These are phyloP conservation scores for Pseudogymnoascus sp. DNA, from an alignment of 2,329 filamentous ascomycete genomes.

Conservation along the genomic window DNA sequence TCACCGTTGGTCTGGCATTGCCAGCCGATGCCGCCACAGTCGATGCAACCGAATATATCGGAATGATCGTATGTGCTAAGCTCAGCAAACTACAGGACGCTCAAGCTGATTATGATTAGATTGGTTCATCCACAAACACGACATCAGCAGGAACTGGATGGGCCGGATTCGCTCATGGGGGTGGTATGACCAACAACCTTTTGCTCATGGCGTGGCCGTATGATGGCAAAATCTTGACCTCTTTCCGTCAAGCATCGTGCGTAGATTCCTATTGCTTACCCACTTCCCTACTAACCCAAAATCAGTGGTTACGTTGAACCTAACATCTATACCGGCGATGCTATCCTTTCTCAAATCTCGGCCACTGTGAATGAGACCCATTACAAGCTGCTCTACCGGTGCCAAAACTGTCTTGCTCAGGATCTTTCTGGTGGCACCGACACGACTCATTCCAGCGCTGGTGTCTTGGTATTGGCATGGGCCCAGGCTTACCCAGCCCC, in stretches of 20 bases:
- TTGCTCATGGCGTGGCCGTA: slow-evolving; percentile 52
- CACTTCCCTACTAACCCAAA: background rate
- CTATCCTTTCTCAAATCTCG: slow-evolving; percentile 2
- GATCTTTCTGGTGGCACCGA: slow-evolving; percentile 39
- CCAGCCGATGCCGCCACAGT: slow-evolving; percentile 39
- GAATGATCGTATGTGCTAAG: slow-evolving; percentile 40
- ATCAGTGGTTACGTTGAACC: slow-evolving; percentile 49
- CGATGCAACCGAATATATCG: slow-evolving; percentile 50
- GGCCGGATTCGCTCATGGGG: slow-evolving; percentile 49
- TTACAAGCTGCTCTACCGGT: slow-evolving; percentile 2
- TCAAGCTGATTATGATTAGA: slow-evolving; percentile 9
- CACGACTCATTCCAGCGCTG: slow-evolving; percentile 31
- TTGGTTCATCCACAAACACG: slow-evolving; percentile 37
- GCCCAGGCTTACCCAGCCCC: slow-evolving; percentile 38
- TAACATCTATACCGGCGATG: slow-evolving; percentile 46
- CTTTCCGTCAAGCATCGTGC: slow-evolving; percentile 46
- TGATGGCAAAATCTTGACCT: slow-evolving; percentile 43
- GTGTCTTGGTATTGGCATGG: slow-evolving; percentile 45
- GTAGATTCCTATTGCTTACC: background rate
- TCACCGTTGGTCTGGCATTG: slow-evolving; percentile 47
- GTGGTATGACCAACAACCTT: slow-evolving; percentile 49
- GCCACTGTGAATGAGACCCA: background rate
- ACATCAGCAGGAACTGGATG: slow-evolving; percentile 38
- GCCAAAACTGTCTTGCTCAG: slow-evolving; percentile 39
- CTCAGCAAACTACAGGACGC: background rate